A percentile compares a stretch with the other conserved stretches of the same genome.
These are phyloP conservation scores for Mortierella sp. DNA, from an alignment of 371 early-diverging fungal species.

Conservation along the genomic window DNA sequence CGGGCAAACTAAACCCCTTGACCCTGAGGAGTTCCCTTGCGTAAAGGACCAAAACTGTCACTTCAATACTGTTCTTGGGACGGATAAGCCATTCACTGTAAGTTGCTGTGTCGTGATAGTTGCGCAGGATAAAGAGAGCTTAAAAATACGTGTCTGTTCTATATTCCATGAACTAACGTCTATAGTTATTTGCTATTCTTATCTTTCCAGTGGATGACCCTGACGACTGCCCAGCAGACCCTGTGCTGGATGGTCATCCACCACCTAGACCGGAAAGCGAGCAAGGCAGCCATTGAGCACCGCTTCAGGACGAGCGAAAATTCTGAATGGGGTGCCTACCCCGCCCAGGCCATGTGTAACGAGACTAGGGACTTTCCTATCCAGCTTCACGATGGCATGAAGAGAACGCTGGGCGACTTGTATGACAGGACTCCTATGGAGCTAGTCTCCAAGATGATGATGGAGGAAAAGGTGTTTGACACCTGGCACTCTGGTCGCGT, in stretches of 20 bases:
- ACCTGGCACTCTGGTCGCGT: constrained; percentile 10
- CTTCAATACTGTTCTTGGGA: not conserved
- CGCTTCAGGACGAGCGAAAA: not conserved
- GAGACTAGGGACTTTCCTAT: not conserved
- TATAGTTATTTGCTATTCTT: not conserved
- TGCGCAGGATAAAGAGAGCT: too few relatives aligned
- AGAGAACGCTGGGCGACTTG: not conserved
- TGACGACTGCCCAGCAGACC: not conserved
- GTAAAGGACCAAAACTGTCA: not conserved
- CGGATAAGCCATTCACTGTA: not conserved
- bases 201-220: not conserved
- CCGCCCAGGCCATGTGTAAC: not conserved
- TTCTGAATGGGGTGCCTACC: not conserved
- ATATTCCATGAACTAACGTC: too few relatives aligned
- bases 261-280: not conserved
- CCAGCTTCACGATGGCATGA: not conserved
- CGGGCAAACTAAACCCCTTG: not conserved
- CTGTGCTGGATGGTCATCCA: not conserved
- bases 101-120: not conserved
- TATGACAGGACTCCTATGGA: not conserved
- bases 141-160: too few relatives aligned
- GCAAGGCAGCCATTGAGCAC: not conserved
- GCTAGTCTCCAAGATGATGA: not conserved
- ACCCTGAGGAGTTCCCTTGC: not conserved
- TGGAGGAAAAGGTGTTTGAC: constrained; percentile 15